phyloP scores from a whole-genome alignment of 208 protist species.

The Leishmania turanica region DNA sequence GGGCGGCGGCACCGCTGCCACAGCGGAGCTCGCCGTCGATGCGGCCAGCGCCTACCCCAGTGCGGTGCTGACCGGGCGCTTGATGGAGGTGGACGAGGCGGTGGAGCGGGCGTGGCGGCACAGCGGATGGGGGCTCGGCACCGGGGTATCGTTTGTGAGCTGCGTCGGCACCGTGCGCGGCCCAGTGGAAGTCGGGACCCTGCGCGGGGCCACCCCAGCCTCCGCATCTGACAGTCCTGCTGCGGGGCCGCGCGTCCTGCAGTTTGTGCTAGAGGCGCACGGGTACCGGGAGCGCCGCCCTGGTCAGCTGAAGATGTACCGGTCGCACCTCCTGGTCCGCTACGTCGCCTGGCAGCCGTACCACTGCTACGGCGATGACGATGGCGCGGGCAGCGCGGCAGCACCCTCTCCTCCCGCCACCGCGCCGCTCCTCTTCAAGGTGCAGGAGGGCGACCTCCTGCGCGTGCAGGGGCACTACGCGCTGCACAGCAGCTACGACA shows the following conservation, averaged over 20 bases:
- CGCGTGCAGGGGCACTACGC: slow-evolving; percentile 68
- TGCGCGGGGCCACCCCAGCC: slow-evolving; percentile 17
- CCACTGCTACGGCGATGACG: slow-evolving; percentile 3
- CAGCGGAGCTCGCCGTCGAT: not conserved
- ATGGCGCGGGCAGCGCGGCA: slow-evolving; percentile 1
- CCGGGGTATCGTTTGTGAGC: slow-evolving; percentile 27
- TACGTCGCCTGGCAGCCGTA: slow-evolving; percentile 29
- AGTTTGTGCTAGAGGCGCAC: slow-evolving; percentile 59
- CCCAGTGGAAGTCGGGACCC: slow-evolving; percentile 25
- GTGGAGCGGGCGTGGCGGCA: slow-evolving; percentile 13
- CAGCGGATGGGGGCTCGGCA: slow-evolving; percentile 29
- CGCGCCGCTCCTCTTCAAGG: slow-evolving; percentile 13
- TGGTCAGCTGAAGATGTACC: slow-evolving; percentile 63
- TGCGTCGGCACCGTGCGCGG: slow-evolving; percentile 46
- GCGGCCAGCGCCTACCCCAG: slow-evolving; percentile 23
- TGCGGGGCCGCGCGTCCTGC: slow-evolving; percentile 37
- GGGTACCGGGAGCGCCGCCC: slow-evolving; percentile 58
- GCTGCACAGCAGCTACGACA: slow-evolving; percentile 70
- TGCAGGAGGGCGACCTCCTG: slow-evolving; percentile 61
- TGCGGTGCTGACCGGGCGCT: slow-evolving; percentile 24
- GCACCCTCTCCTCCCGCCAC: not conserved
- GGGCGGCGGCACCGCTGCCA: not conserved
- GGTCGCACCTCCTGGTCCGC: slow-evolving; percentile 54
- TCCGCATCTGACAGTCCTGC: not conserved
- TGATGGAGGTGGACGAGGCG: slow-evolving; percentile 27